Conservation (phyloP, 495 filamentous ascomycete genomes). For the Cercophora newfieldiana region DNA sequence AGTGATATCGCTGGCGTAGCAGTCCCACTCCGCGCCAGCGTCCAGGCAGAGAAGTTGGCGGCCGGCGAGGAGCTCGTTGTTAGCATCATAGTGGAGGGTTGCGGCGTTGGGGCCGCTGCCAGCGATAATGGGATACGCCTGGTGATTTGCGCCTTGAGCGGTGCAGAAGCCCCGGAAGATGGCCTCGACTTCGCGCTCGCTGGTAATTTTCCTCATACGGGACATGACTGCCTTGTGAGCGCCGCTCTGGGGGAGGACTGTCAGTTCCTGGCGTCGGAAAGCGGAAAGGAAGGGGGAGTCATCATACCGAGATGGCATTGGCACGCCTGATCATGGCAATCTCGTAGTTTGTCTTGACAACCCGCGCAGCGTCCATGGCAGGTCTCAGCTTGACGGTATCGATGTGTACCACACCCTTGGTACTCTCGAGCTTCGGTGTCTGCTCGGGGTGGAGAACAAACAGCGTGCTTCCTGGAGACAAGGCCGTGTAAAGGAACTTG, state of each 20-base stretch:
- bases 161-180: slow-evolving; percentile 71
- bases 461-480: slow-evolving; percentile 37
- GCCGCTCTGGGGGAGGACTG: too few relatives aligned
- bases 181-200: slow-evolving; percentile 82
- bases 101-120: slow-evolving; percentile 76
- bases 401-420: slow-evolving; percentile 38
- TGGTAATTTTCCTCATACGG: slow-evolving; percentile 59
- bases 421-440: slow-evolving; percentile 37
- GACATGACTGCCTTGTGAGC: slow-evolving; percentile 71
- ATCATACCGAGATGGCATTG: slow-evolving; percentile 64
- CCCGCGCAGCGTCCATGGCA: slow-evolving; percentile 70
- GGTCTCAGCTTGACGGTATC: slow-evolving; percentile 53
- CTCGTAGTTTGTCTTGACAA: slow-evolving; percentile 80
- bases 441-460: slow-evolving; percentile 47
- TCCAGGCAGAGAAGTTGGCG: slow-evolving; percentile 78
- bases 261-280: neutral
- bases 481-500: slow-evolving; percentile 32
- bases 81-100: slow-evolving; percentile 81
- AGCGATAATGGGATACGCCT: slow-evolving; percentile 86
- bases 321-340: slow-evolving; percentile 75
- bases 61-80: slow-evolving; percentile 66
- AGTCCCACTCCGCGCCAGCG: slow-evolving; percentile 79
- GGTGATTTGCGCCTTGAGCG: slow-evolving; percentile 66
- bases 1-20: slow-evolving; percentile 90
- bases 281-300: neutral